A percentile compares a stretch with the other conserved stretches of the same genome.
Evolutionary conservation across 1,139 yeast species (phyloP).

Genomic region (Geotrichum carabidarum): DNA sequence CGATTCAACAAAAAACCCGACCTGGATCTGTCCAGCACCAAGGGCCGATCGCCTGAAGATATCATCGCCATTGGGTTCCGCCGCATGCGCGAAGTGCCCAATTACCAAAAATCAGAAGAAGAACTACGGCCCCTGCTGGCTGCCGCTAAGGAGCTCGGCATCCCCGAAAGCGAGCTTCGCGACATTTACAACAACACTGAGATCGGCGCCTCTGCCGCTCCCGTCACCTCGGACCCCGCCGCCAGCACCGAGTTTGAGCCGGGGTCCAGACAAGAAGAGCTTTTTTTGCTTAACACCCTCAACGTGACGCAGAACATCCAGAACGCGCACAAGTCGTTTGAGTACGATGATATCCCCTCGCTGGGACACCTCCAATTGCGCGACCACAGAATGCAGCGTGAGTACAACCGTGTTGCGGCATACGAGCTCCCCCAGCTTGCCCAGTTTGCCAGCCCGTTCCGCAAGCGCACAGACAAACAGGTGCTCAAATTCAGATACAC

Average conservation of each 20-base stretch:
- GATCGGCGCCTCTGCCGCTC: constrained; percentile 19
- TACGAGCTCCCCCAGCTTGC: constrained; percentile 85
- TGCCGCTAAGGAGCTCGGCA: constrained; percentile 35
- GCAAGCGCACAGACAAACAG: constrained; percentile 43
- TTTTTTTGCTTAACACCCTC: constrained; percentile 11
- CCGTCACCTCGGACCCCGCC: constrained; percentile 4
- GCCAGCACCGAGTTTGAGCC: constrained; percentile 18
- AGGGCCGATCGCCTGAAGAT: constrained; percentile 24
- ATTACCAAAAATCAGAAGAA: constrained; percentile 31
- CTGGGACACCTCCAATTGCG: constrained; percentile 56
- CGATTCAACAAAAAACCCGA: constrained; percentile 1
- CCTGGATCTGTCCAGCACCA: constrained; percentile 16
- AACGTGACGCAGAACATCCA: constrained; percentile 24
- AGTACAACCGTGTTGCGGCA: constrained; percentile 75
- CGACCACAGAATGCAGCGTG: constrained; percentile 55
- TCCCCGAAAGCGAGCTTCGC: constrained; percentile 29
- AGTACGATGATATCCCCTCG: constrained; percentile 57
- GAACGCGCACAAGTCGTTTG: constrained; percentile 39
- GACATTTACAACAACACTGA: constrained; percentile 32
- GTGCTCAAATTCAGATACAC: constrained; percentile 66
- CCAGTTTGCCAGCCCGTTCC: constrained; percentile 44
- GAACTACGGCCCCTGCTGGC: constrained; percentile 30
- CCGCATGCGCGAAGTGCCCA: constrained; percentile 31
- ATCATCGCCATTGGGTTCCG: constrained; percentile 35
- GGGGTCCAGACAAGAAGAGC: constrained; percentile 18